Conservation (phyloP, 495 filamentous ascomycete species). For the Extremus antarcticus region DNA sequence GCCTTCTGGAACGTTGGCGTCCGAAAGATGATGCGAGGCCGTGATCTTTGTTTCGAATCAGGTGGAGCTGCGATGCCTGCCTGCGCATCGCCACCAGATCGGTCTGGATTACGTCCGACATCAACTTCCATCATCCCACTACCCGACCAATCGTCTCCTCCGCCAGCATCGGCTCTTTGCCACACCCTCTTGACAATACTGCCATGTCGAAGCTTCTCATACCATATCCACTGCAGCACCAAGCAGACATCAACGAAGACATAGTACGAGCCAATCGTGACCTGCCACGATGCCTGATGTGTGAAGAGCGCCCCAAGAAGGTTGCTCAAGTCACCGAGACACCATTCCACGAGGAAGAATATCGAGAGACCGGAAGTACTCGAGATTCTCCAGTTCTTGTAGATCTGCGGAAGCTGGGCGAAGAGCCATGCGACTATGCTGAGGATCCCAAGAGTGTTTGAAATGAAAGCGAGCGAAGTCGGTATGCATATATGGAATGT, state of each 20-base stretch:
- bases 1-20: constrained; percentile 10
- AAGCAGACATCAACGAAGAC: constrained; percentile 55
- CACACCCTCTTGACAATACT: constrained; percentile 21
- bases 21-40: constrained; percentile 16
- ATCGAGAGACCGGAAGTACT: constrained; percentile 59
- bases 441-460: constrained; percentile 50
- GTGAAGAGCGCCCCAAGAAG: constrained; percentile 56
- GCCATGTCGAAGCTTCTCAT: constrained; percentile 43
- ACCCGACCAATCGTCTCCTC: constrained; percentile 5
- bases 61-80: neutral
- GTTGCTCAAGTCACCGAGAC: constrained; percentile 58
- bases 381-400: constrained; percentile 55
- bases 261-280: constrained; percentile 57
- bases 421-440: constrained; percentile 68
- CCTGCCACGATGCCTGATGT: constrained; percentile 59
- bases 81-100: neutral
- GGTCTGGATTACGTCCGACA: constrained; percentile 2
- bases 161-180: constrained; percentile 15
- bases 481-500: constrained; percentile 57
- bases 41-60: constrained; percentile 3
- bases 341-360: constrained; percentile 61
- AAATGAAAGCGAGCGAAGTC: constrained; percentile 54
- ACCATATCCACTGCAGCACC: constrained; percentile 59
- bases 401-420: constrained; percentile 64
- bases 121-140: constrained; percentile 13